Evolutionary conservation across 257 asterid genomes (phyloP).

Genomic region (Solanum sejunctum): DNA sequence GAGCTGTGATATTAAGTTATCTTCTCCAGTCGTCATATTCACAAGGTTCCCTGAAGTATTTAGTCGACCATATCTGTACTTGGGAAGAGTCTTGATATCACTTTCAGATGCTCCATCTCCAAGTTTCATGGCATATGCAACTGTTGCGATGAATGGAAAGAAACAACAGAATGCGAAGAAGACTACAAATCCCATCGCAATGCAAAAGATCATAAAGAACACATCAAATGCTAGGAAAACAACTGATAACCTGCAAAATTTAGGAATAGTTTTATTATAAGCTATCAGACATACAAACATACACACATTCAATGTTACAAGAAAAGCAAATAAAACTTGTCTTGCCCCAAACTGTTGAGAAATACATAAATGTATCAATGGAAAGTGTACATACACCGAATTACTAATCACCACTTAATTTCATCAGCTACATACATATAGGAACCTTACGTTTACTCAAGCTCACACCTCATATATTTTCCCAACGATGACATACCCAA

Average conservation of each 20-base stretch:
- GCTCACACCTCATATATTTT: background rate
- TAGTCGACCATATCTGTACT: slow-evolving; percentile 39
- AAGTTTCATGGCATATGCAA: slow-evolving; percentile 69
- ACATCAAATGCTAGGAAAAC: slow-evolving; percentile 76
- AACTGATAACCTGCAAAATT: slow-evolving; percentile 65
- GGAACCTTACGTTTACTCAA: background rate
- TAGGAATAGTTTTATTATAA: background rate
- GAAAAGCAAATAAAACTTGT: background rate
- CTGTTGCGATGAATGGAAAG: slow-evolving; percentile 59
- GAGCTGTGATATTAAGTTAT: slow-evolving; percentile 6
- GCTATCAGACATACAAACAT: background rate
- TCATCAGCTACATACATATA: background rate
- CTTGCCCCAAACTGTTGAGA: background rate
- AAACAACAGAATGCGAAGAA: slow-evolving; percentile 61
- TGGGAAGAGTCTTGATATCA: slow-evolving; percentile 68
- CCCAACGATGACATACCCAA: background rate
- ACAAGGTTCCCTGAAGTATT: background rate
- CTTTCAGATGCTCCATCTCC: slow-evolving; percentile 74
- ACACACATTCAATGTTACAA: background rate
- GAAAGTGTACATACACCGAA: background rate
- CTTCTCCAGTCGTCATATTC: slow-evolving; percentile 21
- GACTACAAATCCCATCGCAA: slow-evolving; percentile 55
- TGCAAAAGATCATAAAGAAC: slow-evolving; percentile 74
- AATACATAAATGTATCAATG: background rate
- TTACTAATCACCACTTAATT: background rate